These are phyloP conservation scores for Carex kokanica DNA, from an alignment of 176 grass and related monocot species.

Conservation along the genomic window DNA sequence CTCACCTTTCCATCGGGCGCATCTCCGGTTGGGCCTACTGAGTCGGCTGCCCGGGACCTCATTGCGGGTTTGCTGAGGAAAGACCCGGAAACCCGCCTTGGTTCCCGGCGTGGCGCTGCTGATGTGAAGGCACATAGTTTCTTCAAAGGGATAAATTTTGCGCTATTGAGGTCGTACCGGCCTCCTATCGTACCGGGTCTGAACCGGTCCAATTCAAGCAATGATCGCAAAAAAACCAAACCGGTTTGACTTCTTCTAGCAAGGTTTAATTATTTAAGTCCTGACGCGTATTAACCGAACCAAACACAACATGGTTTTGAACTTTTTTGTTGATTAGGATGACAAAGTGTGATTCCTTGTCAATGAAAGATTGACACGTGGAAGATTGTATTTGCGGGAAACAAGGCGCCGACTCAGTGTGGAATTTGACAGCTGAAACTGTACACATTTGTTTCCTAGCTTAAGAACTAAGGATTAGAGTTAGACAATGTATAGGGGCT, in stretches of 20 bases:
- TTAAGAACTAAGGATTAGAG: conserved; percentile 25
- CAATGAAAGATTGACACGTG: neutral
- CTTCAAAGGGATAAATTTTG: conserved; percentile 82
- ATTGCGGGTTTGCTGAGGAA: conserved; percentile 65
- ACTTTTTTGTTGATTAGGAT: neutral
- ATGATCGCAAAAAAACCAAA: conserved; percentile 32
- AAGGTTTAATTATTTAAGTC: neutral
- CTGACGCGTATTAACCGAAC: neutral
- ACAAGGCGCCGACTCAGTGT: conserved; percentile 2
- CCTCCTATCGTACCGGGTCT: conserved; percentile 58
- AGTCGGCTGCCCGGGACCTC: conserved; percentile 53
- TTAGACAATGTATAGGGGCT: conserved; percentile 16
- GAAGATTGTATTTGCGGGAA: neutral
- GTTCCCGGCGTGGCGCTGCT: conserved; percentile 56
- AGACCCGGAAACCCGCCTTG: conserved; percentile 57
- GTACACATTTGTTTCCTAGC: conserved; percentile 1
- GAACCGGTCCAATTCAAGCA: conserved; percentile 37
- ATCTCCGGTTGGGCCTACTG: neutral
- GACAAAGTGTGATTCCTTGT: neutral
- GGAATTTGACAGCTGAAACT: neutral
- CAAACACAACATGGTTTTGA: neutral
- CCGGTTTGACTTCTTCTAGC: conserved; percentile 59
- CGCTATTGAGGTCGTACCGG: conserved; percentile 59
- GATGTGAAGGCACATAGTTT: conserved; percentile 76
- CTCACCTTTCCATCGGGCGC: conserved; percentile 38